A percentile compares a stretch with the other conserved stretches of the same genome.
Evolutionary conservation across 192 early-diverging fungal species (phyloP).

Genomic region (Backusella mclennaniae): DNA sequence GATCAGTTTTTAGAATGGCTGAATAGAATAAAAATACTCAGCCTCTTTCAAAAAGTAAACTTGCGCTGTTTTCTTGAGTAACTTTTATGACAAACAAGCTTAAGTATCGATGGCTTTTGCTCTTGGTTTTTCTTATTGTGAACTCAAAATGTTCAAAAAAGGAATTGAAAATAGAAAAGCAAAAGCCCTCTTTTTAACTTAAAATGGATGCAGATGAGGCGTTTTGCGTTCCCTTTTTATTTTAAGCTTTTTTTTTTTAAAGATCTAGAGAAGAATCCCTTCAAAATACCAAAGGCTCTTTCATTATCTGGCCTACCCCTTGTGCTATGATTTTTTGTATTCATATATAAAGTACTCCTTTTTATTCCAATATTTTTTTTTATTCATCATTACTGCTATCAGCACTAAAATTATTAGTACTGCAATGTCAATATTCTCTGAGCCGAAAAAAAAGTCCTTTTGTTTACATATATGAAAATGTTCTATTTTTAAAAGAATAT

Average conservation of each 20-base stretch:
- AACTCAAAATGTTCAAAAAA: not conserved
- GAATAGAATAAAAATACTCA: not conserved
- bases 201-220: constrained; percentile 4
- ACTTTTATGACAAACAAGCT: not conserved
- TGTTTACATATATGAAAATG: not conserved
- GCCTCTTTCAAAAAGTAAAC: not conserved
- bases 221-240: not conserved
- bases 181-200: constrained; percentile 3
- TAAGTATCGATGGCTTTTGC: not conserved
- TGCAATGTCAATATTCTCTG: no score
- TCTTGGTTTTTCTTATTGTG: not conserved
- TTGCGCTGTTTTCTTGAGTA: not conserved
- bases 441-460: not conserved
- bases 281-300: not conserved
- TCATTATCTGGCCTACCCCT: no score
- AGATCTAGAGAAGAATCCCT: not conserved
- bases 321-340: not conserved
- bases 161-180: not conserved
- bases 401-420: no score
- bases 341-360: not conserved
- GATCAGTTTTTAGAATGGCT: not conserved
- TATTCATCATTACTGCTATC: no score
- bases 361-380: no score
- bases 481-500: constrained; percentile 4
- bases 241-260: not conserved